These are phyloP conservation scores for Blastocystis sp. DNA, from an alignment of 352 stramenopile species.

Conservation along the genomic window DNA sequence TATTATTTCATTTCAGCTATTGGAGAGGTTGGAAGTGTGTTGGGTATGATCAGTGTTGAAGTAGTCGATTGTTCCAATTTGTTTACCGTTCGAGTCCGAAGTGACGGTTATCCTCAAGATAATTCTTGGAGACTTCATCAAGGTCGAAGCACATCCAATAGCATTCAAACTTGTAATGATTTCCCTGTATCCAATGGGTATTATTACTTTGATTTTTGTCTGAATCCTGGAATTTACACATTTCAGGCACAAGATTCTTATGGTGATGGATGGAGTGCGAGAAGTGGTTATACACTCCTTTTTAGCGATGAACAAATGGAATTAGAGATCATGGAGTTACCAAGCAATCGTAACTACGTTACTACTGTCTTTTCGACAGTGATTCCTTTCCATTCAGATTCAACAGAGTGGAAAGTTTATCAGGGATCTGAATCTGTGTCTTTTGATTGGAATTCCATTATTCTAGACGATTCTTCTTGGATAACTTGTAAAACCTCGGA, in stretches of 20 bases:
- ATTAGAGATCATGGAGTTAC: neutral
- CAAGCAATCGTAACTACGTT: no score
- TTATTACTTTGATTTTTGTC: neutral
- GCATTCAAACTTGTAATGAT: neutral
- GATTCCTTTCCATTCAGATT: neutral
- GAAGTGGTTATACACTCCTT: neutral
- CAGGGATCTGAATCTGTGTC: neutral
- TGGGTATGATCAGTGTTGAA: neutral
- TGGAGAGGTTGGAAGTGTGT: neutral
- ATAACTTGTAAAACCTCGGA: neutral
- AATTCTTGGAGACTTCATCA: neutral
- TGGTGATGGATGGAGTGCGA: neutral
- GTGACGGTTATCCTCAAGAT: neutral
- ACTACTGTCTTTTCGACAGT: neutral
- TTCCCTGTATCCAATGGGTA: neutral
- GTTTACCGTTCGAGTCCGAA: neutral
- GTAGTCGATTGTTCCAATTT: neutral
- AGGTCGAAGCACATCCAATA: neutral
- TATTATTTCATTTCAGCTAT: slow-evolving; percentile 5
- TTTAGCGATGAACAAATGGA: neutral
- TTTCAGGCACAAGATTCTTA: neutral
- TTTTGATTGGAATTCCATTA: neutral
- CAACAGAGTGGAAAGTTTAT: neutral
- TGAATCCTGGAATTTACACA: neutral
- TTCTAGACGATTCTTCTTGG: neutral